Evolutionary conservation across 2,329 filamentous ascomycete species (phyloP).

Genomic region (Fusarium coffeatum): DNA sequence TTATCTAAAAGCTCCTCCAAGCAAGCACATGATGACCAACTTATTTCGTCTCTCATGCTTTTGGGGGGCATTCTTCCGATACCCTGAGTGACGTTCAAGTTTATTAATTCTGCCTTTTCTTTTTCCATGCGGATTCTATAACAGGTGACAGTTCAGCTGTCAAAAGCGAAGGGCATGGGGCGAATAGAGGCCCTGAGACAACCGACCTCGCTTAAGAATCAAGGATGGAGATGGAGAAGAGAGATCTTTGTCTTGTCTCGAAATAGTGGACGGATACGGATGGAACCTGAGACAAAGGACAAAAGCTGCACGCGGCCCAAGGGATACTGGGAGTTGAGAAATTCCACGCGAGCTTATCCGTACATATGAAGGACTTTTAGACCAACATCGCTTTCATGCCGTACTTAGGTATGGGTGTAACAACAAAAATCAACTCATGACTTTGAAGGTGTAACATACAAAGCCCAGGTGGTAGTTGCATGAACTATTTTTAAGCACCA

Average conservation of each 20-base stretch:
- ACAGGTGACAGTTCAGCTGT: slow-evolving; percentile 1
- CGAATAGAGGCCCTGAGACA: slow-evolving; percentile 28
- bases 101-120: not conserved
- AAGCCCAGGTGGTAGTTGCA: not conserved
- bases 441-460: not conserved
- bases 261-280: slow-evolving; percentile 10
- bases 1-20: no score
- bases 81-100: no score
- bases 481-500: not conserved
- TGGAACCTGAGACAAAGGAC: slow-evolving; percentile 7
- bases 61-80: no score
- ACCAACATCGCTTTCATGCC: not conserved
- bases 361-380: not conserved
- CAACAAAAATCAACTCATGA: not conserved
- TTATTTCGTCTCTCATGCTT: no score
- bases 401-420: not conserved
- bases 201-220: slow-evolving; percentile 29
- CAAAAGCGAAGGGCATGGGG: slow-evolving; percentile 15
- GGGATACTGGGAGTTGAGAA: not conserved
- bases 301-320: slow-evolving; percentile 1
- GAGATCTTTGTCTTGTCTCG: slow-evolving; percentile 12
- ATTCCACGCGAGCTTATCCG: not conserved
- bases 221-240: slow-evolving; percentile 2
- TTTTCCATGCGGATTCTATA: not conserved
- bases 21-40: no score